A percentile compares a stretch with the other conserved stretches of the same genome.
phyloP scores from a whole-genome alignment of 2,329 filamentous ascomycete genomes.

The Berkeleyomyces rouxiae region DNA sequence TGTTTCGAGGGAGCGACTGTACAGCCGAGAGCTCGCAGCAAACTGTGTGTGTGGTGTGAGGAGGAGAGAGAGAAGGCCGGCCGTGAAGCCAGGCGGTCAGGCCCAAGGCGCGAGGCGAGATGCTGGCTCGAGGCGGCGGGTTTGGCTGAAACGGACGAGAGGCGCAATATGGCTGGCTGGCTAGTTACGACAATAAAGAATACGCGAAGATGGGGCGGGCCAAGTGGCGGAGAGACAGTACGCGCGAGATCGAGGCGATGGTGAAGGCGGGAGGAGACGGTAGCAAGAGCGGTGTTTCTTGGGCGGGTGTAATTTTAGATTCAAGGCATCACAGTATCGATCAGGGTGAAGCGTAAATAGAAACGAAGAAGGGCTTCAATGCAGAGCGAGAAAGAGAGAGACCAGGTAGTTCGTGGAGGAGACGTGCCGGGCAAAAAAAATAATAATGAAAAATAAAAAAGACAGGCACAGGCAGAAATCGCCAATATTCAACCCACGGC shows the following conservation, averaged over 20 bases:
- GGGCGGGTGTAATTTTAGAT: not conserved
- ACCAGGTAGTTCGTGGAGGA: no score
- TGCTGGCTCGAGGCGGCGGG: no score
- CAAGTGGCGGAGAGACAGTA: no score
- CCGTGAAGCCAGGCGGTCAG: no score
- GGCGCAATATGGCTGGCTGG: no score
- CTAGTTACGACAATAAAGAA: no score
- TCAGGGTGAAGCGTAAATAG: not conserved
- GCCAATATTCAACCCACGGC: not conserved
- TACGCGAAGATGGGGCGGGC: no score
- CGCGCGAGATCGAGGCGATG: no score
- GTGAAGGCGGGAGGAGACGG: not conserved
- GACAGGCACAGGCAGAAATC: not conserved
- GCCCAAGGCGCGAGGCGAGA: no score
- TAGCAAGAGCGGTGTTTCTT: not conserved
- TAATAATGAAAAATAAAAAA: not conserved
- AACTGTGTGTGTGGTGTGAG: no score
- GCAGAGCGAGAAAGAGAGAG: no score
- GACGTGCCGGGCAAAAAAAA: not conserved
- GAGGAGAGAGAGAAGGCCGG: not conserved
- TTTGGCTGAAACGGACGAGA: no score
- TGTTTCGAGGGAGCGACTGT: not conserved
- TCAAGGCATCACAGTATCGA: not conserved
- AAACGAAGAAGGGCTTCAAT: not conserved
- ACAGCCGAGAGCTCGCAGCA: not conserved